Evolutionary conservation across 2,329 filamentous ascomycete genomes (phyloP).

Genomic region (Dryadomyces sulphureus): DNA sequence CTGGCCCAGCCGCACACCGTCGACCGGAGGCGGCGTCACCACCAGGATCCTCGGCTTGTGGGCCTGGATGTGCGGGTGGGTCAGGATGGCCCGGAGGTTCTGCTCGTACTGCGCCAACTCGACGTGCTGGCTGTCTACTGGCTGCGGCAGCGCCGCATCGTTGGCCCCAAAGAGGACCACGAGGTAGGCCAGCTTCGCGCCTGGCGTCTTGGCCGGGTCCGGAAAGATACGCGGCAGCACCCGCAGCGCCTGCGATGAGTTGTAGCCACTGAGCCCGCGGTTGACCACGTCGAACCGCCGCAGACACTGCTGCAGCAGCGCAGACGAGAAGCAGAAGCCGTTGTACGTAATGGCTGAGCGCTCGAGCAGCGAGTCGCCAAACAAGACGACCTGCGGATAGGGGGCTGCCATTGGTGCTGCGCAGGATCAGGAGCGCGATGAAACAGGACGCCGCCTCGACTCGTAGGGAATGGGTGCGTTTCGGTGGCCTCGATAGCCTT

Average conservation of each 20-base stretch:
- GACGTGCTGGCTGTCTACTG: slow-evolving; percentile 57
- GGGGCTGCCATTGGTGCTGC: slow-evolving; percentile 18
- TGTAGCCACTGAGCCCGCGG: slow-evolving; percentile 77
- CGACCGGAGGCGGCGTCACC: slow-evolving; percentile 68
- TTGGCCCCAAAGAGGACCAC: slow-evolving; percentile 80
- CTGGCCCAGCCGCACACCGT: slow-evolving; percentile 51
- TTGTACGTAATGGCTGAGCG: slow-evolving; percentile 41
- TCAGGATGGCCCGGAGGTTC: slow-evolving; percentile 59
- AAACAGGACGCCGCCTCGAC: too few species aligned
- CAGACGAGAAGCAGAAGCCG: slow-evolving; percentile 62
- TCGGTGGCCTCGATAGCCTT: too few species aligned
- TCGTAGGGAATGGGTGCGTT: too few species aligned
- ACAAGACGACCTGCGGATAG: slow-evolving; percentile 65
- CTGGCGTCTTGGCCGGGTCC: slow-evolving; percentile 22
- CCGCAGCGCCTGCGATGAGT: slow-evolving; percentile 57
- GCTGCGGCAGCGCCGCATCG: slow-evolving; percentile 57
- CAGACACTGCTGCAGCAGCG: slow-evolving; percentile 54
- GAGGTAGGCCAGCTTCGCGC: slow-evolving; percentile 50
- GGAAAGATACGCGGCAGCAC: slow-evolving; percentile 59
- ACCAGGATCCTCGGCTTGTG: slow-evolving; percentile 67
- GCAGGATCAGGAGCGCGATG: neutral
- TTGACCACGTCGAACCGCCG: slow-evolving; percentile 78
- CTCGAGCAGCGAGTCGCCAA: slow-evolving; percentile 84
- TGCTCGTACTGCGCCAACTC: slow-evolving; percentile 59
- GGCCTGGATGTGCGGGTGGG: slow-evolving; percentile 51